Percentiles rank a stretch among this genome's conserved stretches.
phyloP scores from a whole-genome alignment of 805 yeast species.

The Martiniozyma abietophila region DNA sequence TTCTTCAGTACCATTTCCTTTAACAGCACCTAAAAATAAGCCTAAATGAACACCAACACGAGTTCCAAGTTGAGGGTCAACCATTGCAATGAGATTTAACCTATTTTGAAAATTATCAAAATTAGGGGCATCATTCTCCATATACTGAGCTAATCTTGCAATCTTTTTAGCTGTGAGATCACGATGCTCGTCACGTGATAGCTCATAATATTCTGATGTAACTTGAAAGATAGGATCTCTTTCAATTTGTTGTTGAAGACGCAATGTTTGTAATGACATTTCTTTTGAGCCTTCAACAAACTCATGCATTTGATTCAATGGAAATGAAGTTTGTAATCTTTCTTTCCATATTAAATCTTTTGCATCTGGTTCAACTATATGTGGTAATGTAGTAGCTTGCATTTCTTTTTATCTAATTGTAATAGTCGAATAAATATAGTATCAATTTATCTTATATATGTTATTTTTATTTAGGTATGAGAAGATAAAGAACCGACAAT shows the following conservation, averaged over 20 bases:
- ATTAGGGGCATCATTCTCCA: conserved; percentile 35
- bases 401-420: no score
- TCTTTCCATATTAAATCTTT: conserved; percentile 33
- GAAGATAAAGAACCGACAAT: no score
- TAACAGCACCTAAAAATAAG: conserved; percentile 67
- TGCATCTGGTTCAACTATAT: conserved; percentile 27
- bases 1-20: conserved; percentile 80
- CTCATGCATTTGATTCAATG: conserved; percentile 39
- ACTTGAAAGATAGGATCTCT: conserved; percentile 59
- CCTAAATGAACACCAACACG: conserved; percentile 86
- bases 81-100: conserved; percentile 46
- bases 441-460: no score
- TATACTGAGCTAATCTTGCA: conserved; percentile 49
- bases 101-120: conserved; percentile 46
- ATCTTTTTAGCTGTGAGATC: conserved; percentile 53
- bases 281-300: conserved; percentile 45
- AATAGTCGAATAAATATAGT: no score
- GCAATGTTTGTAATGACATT: conserved; percentile 37
- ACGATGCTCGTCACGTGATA: conserved; percentile 47
- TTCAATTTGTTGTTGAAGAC: conserved; percentile 47
- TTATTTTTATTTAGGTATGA: no score
- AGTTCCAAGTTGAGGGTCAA: conserved; percentile 76
- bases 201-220: conserved; percentile 47
- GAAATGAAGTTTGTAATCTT: conserved; percentile 34
- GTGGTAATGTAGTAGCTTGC: conserved; percentile 14